phyloP scores from a whole-genome alignment of 2,329 filamentous ascomycete species.

The Venturia nashicola region DNA sequence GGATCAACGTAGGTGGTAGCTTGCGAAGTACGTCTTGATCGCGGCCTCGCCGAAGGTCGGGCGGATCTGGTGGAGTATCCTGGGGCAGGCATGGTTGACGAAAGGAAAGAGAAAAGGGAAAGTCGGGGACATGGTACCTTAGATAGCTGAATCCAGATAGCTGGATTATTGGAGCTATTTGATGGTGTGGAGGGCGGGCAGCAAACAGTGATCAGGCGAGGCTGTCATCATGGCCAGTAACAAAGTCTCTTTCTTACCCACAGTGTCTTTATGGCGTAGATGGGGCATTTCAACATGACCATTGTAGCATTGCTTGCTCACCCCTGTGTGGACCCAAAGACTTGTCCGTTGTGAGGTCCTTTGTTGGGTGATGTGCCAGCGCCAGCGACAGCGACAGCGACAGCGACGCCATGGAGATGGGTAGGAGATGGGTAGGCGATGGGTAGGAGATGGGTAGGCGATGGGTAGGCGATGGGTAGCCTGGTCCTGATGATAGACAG shows the following conservation, averaged over 20 bases:
- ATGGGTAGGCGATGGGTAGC: no score
- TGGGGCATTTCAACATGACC: not conserved
- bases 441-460: no score
- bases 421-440: no score
- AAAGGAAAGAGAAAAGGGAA: not conserved
- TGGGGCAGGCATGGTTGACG: not conserved
- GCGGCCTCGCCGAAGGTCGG: not conserved
- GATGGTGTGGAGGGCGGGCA: constrained; percentile 2
- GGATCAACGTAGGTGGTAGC: not conserved
- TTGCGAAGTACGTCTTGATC: constrained; percentile 1
- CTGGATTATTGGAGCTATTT: not conserved
- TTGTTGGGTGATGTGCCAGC: not conserved
- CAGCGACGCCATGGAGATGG: no score
- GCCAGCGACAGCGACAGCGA: no score
- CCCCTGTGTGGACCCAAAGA: no score
- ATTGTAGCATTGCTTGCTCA: not conserved
- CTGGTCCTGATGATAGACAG: not conserved
- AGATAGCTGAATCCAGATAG: not conserved
- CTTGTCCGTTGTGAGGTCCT: not conserved
- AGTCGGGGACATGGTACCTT: not conserved
- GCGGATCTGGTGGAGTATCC: not conserved
- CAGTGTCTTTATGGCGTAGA: not conserved
- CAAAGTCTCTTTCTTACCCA: not conserved
- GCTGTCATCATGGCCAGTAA: constrained; percentile 1
- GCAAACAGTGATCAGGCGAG: constrained; percentile 3